Base-by-base conservation (phyloP, 2,329 filamentous ascomycete species). In the Fusarium sp. region DNA sequence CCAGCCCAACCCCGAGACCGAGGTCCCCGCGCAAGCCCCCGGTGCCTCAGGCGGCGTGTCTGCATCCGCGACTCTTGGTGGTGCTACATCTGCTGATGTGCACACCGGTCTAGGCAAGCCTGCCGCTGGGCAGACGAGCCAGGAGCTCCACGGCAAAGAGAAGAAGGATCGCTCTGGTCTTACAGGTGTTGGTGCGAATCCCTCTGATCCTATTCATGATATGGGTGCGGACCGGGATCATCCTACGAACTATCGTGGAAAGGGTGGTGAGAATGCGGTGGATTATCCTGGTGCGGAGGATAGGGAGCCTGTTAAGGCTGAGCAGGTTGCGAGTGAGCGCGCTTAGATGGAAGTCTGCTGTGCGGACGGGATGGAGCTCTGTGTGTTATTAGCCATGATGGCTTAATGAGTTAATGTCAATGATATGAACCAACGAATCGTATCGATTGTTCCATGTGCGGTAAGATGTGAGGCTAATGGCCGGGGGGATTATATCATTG, bases 71-170 rank as follows among this genome's bases (percentile, higher is more conserved):
- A 83, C 81, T 4, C 77, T 87, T 4, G 73, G 72, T 5, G 86
- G 85, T 19, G 81, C 84, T 7, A 87, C 85, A 0, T 85, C 83
- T 27, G 79, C 78, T 29, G 81, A 83, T 64, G 80, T 88, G 2
- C 77, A 87, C 78, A 75, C 76, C 19, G 82, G 84, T 2, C 73
- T 81, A n/a, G 84, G 85, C 5, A 82, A 83, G 67, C 85, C 86
- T 0, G 63, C 81, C 10, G 74, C 82, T 25, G 86, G 85, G 10
- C 81, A 84, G 79, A 83, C 81, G 10, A 79, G 78, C 48, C 74
- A 78, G 21, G 85, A 88, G 76, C 25, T 80, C 52, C 81, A 82
- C 59, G 83, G 82, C n/a, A 48, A 58, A 21, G 77, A 77, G 12
- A 79, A 79, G 27, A 83, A 83, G 75, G 80, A 82, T 58, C 66